Percentiles rank a stretch among this genome's conserved stretches.
Evolutionary conservation across 2,329 filamentous ascomycete genomes (phyloP).

Genomic region (Harringtonia aguacate): DNA sequence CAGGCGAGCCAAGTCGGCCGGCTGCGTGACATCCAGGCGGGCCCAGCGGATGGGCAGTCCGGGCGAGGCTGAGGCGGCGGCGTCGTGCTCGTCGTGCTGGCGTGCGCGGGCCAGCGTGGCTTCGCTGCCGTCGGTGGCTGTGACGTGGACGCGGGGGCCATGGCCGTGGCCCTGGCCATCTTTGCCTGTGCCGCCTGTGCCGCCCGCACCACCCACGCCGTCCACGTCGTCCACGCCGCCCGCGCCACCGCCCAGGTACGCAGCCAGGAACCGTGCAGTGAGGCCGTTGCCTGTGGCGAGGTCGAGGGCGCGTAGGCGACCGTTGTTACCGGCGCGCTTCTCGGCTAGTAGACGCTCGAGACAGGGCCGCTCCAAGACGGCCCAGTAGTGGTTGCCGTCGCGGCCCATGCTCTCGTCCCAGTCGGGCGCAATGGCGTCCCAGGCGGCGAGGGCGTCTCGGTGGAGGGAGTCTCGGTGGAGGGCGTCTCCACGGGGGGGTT

Average conservation of each 20-base stretch:
- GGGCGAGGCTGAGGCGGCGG: no score
- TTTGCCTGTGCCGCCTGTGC: not conserved
- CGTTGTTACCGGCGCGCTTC: slow-evolving; percentile 1
- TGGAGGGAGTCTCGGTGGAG: no score
- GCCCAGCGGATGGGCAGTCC: slow-evolving; percentile 20
- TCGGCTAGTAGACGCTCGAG: slow-evolving; percentile 24
- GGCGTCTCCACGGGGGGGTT: no score
- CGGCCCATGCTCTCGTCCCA: slow-evolving; percentile 31
- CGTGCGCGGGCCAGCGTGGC: slow-evolving; percentile 28
- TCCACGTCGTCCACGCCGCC: no score
- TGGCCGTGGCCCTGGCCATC: not conserved
- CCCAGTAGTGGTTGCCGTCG: slow-evolving; percentile 33
- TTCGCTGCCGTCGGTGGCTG: slow-evolving; percentile 32
- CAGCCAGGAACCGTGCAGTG: slow-evolving; percentile 31
- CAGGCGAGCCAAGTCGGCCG: slow-evolving; percentile 17
- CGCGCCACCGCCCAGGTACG: slow-evolving; percentile 3
- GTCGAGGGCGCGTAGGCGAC: slow-evolving; percentile 27
- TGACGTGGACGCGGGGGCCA: slow-evolving; percentile 21
- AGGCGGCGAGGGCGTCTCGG: slow-evolving; percentile 18
- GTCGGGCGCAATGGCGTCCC: slow-evolving; percentile 28
- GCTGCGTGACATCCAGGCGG: slow-evolving; percentile 27
- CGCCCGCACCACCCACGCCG: not conserved
- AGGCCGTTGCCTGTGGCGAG: slow-evolving; percentile 40
- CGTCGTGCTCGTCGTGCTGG: slow-evolving; percentile 3
- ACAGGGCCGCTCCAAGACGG: slow-evolving; percentile 27